These are phyloP conservation scores for Amylocarpus encephaloides DNA, from an alignment of 2,329 filamentous ascomycete genomes.

Conservation along the genomic window DNA sequence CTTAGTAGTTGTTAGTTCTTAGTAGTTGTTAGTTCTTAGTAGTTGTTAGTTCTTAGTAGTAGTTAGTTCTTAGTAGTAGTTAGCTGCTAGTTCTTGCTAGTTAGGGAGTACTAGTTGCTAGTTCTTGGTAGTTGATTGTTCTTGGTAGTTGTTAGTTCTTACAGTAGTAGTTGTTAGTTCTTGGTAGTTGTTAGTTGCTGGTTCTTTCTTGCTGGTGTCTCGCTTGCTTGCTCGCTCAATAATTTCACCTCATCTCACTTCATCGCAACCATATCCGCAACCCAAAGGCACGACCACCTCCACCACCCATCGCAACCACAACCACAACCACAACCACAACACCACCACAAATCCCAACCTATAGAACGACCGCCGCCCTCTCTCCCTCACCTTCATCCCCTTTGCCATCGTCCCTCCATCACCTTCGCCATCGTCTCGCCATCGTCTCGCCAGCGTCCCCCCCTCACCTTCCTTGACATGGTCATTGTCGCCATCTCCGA, in stretches of 20 bases:
- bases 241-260: neutral
- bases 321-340: neutral
- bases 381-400: neutral
- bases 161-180: too few species aligned
- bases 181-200: too few species aligned
- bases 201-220: neutral
- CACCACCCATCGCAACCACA: neutral
- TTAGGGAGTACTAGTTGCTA: too few species aligned
- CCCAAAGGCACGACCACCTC: neutral
- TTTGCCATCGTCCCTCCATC: neutral
- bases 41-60: too few species aligned
- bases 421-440: neutral
- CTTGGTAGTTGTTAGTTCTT: too few species aligned
- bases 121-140: too few species aligned
- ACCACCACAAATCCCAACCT: neutral
- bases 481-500: too few species aligned
- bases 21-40: too few species aligned
- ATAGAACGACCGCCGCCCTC: neutral
- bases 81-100: too few species aligned
- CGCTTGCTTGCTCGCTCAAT: neutral
- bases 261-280: neutral
- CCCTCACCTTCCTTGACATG: neutral
- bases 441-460: neutral
- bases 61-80: too few species aligned
- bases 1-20: too few species aligned